Base-by-base conservation (phyloP, 2,329 filamentous ascomycete genomes). In the Penicillium sp. region DNA sequence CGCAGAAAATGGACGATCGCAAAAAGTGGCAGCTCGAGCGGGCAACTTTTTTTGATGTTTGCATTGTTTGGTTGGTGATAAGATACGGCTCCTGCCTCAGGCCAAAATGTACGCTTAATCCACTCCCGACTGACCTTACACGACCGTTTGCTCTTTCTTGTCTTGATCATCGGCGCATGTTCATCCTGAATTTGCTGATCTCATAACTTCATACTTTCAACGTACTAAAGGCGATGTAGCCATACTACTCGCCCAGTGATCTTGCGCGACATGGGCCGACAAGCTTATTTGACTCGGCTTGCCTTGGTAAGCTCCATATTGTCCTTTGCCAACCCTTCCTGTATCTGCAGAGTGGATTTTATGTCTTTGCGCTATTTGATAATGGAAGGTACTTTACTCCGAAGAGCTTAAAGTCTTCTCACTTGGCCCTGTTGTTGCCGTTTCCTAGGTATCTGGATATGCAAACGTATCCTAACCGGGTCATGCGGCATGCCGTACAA, bases 271-370 rank as follows among this genome's bases (percentile, higher is more conserved):
- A 74, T 75, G 73, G 73, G 73, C 52, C 68, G 73, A 57, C 71
- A 71, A 53, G 70, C 71, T 53, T 74, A 73, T 60, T 59, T 74
- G 59, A 72, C 69, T 50, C 62, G 72, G 53, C 66, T 75, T 49
- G 73, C 72, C 59, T 57, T 75, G 72, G 73, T 75, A 73, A 63
- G 71, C 56, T 54, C 33, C 49, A 42, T 25, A 25, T 49, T 35
- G 36, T 46, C 43, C 18, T 16, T 36, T 33, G 28, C 39, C 3
- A 27, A 41, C 8, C 41, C n/a, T 16, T 16, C 11, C 25, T 30
- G 8, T 36, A 25, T 18, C 12, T 42, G 30, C 19, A 22, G 11
- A 16, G 25, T 13, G 3, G 13, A 35, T 11, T 12, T 11, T 25
- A 18, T 16, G 8, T 18, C 13, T 47, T 19, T 25, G 25, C 16